A percentile compares a stretch with the other conserved stretches of the same genome.
Conservation (phyloP, 1,284 basidiomycete species). For the Austroboletus novae-zelandiae region DNA sequence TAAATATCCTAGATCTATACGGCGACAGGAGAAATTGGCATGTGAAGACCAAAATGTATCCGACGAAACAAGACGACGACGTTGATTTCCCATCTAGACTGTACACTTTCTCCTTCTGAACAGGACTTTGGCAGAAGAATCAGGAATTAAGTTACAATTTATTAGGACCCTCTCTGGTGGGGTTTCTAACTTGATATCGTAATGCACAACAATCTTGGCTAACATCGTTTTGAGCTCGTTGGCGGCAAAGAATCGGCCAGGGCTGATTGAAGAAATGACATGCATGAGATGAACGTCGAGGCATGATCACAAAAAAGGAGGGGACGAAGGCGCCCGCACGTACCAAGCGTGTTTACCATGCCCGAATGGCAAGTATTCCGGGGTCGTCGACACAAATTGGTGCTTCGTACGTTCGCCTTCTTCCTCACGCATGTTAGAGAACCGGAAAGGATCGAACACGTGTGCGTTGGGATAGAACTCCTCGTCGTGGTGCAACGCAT, state of each 20-base stretch:
- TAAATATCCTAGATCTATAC: too few species aligned
- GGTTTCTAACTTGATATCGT: background rate
- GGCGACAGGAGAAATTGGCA: too few species aligned
- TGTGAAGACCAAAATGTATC: too few species aligned
- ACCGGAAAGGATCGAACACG: background rate
- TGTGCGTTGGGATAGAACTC: background rate
- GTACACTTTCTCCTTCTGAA: background rate
- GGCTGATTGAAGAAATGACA: background rate
- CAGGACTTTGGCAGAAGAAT: background rate
- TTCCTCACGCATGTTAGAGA: background rate
- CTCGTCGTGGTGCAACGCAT: background rate
- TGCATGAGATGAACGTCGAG: background rate
- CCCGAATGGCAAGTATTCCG: background rate
- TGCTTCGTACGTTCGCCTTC: background rate
- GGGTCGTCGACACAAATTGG: background rate
- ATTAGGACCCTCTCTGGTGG: background rate
- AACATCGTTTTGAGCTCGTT: slow-evolving; percentile 4
- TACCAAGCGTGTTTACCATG: background rate
- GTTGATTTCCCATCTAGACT: too few species aligned
- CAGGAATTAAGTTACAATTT: background rate
- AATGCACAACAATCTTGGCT: background rate
- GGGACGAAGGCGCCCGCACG: background rate
- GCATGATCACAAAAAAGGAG: background rate
- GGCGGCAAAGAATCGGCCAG: slow-evolving; percentile 8
- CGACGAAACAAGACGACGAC: too few species aligned